These are phyloP conservation scores for Colletotrichum sojae DNA, from an alignment of 2,329 filamentous ascomycete genomes.

Conservation along the genomic window DNA sequence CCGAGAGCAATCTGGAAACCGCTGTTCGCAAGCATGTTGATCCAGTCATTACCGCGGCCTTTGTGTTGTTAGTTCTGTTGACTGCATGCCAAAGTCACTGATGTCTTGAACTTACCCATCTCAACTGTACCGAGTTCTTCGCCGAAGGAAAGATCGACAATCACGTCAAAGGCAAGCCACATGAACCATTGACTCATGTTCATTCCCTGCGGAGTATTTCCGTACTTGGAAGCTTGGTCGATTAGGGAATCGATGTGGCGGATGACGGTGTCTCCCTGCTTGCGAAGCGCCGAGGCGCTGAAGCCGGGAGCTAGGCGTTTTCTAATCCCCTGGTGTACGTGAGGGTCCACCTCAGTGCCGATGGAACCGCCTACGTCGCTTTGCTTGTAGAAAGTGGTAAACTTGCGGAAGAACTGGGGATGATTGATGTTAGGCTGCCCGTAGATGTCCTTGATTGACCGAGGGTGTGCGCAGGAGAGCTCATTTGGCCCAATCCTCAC, in stretches of 20 bases:
- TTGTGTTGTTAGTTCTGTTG: accelerated
- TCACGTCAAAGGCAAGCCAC: conserved; percentile 48
- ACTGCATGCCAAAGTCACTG: too few species aligned
- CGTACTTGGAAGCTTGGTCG: conserved; percentile 1
- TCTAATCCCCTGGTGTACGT: conserved; percentile 23
- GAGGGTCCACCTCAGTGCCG: conserved; percentile 21
- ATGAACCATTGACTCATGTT: conserved; percentile 48
- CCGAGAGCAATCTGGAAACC: conserved; percentile 28
- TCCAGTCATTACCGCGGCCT: conserved; percentile 21
- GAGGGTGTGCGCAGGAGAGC: conserved; percentile 57
- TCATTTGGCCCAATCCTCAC: conserved; percentile 63
- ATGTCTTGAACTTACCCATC: not conserved
- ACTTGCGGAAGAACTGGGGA: conserved; percentile 39
- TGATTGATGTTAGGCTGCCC: conserved; percentile 42
- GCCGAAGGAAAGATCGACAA: conserved; percentile 48
- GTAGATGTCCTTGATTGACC: conserved; percentile 58
- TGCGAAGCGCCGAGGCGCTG: conserved; percentile 42
- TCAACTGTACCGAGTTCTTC: conserved; percentile 46
- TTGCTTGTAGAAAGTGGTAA: conserved; percentile 22
- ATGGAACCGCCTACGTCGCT: conserved; percentile 40
- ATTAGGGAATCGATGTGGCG: conserved; percentile 57
- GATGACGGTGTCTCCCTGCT: conserved; percentile 48
- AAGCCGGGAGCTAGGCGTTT: conserved; percentile 43
- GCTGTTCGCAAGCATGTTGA: conserved; percentile 26
- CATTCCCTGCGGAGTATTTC: conserved; percentile 44